Conservation (phyloP, 331 rosid species). For the Phaseolus coccineus region DNA sequence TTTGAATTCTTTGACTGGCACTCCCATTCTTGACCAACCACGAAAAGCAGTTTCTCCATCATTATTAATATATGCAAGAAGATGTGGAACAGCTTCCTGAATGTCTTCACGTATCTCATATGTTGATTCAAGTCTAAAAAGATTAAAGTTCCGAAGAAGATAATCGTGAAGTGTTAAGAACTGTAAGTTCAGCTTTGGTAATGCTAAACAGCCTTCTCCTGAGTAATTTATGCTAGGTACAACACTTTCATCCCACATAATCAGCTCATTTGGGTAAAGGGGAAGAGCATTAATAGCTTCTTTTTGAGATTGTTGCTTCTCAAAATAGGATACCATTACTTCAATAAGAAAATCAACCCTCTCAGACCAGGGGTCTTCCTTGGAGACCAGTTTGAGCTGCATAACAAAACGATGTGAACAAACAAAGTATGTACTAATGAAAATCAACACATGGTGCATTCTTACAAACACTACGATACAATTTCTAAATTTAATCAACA, state of each 20-base stretch:
- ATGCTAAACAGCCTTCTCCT: conserved; percentile 97
- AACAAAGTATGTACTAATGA: conserved; percentile 12
- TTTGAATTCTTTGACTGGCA: conserved; percentile 85
- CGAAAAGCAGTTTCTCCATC: conserved; percentile 92
- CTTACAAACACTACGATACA: conserved; percentile 23
- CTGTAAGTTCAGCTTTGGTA: conserved; percentile 94
- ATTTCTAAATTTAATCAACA: conserved; percentile 27
- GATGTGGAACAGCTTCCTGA: conserved; percentile 98
- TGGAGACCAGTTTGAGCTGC: conserved; percentile 92
- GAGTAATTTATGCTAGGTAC: conserved; percentile 99
- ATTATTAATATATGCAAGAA: conserved; percentile 82
- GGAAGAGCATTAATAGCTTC: conserved; percentile 99
- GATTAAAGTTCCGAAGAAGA: conserved; percentile 94
- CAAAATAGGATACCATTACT: conserved; percentile 92
- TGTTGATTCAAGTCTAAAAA: conserved; percentile 97
- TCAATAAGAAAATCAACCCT: conserved; percentile 94
- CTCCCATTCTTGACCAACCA: conserved; percentile 99
- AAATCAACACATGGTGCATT: conserved; percentile 35
- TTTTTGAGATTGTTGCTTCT: conserved; percentile 95
- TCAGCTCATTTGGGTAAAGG: conserved; percentile 90
- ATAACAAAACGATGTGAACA: conserved; percentile 46
- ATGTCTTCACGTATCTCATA: conserved; percentile 98
- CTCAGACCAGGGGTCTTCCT: conserved; percentile 93
- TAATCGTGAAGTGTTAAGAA: conserved; percentile 97
- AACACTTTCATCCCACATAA: conserved; percentile 99